Evolutionary conservation across 192 early-diverging fungal species (phyloP).

Genomic region (Coemansia sp.): DNA sequence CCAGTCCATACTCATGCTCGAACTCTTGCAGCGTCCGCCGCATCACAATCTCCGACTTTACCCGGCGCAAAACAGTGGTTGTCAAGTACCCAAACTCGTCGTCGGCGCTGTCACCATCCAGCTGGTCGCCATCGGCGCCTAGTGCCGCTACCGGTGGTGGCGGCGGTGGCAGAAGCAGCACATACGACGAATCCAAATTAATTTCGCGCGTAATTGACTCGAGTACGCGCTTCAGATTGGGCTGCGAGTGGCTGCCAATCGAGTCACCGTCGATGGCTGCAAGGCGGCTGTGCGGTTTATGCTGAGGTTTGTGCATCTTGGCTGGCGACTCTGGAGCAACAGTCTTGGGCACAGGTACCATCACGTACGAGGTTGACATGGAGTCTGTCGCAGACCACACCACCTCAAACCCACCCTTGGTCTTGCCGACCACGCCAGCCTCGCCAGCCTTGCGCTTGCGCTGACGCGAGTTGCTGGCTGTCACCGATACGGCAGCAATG

Average conservation of each 20-base stretch:
- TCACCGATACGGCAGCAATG: background rate
- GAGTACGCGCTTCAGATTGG: constrained; percentile 46
- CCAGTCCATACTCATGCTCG: constrained; percentile 45
- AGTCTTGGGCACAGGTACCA: constrained; percentile 46
- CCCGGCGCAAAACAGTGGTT: constrained; percentile 29
- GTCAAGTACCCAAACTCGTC: constrained; percentile 50
- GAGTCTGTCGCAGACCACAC: constrained; percentile 43
- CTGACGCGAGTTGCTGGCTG: constrained; percentile 7
- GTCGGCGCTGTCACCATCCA: constrained; percentile 26
- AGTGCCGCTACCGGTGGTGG: constrained; percentile 35
- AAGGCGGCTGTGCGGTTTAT: constrained; percentile 15
- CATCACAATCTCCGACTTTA: constrained; percentile 44
- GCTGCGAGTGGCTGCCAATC: constrained; percentile 47
- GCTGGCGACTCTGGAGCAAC: constrained; percentile 39
- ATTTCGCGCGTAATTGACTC: constrained; percentile 52
- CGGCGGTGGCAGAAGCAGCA: constrained; percentile 46
- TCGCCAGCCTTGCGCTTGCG: constrained; percentile 51
- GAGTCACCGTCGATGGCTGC: constrained; percentile 22
- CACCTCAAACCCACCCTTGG: constrained; percentile 51
- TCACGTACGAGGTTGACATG: constrained; percentile 48
- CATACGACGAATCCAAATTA: constrained; percentile 50
- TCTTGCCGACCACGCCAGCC: constrained; percentile 44
- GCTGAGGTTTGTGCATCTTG: constrained; percentile 44
- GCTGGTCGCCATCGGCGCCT: constrained; percentile 12
- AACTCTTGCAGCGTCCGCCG: constrained; percentile 48